Conservation (phyloP, 2,329 filamentous ascomycete species). For the Arthrinium phaeospermum region DNA sequence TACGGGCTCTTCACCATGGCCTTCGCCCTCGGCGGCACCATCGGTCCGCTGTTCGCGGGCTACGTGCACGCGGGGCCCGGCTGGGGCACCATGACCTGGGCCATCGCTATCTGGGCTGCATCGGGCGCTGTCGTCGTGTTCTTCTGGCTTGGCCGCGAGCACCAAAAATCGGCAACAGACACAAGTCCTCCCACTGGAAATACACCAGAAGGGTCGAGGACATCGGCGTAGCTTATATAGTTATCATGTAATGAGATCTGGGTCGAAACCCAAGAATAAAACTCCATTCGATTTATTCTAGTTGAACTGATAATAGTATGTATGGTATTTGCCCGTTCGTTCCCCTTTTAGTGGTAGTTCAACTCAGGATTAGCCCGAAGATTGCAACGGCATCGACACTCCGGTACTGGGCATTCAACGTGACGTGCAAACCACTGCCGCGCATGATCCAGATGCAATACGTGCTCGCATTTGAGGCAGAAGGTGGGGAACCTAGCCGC, state of each 20-base stretch:
- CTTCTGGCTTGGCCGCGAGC: slow-evolving; percentile 39
- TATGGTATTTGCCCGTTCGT: neutral
- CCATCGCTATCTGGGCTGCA: slow-evolving; percentile 43
- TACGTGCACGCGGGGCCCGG: slow-evolving; percentile 44
- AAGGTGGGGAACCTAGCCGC: slow-evolving; percentile 70
- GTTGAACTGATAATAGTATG: neutral
- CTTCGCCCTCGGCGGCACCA: slow-evolving; percentile 46
- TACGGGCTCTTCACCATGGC: slow-evolving; percentile 49
- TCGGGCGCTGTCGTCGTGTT: slow-evolving; percentile 40
- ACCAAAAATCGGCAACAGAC: neutral
- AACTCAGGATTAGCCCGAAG: slow-evolving; percentile 65
- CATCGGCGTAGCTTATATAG: neutral
- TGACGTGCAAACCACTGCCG: slow-evolving; percentile 70
- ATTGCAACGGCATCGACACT: slow-evolving; percentile 70
- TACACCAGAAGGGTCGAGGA: neutral
- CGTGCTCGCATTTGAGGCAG: slow-evolving; percentile 71
- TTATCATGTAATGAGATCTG: neutral
- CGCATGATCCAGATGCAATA: slow-evolving; percentile 70
- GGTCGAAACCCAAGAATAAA: neutral
- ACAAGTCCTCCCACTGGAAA: neutral
- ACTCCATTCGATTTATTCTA: neutral
- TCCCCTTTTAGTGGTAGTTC: slow-evolving; percentile 50
- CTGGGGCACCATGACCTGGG: slow-evolving; percentile 48
- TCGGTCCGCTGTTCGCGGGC: slow-evolving; percentile 43
- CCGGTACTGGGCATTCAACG: slow-evolving; percentile 70